Evolutionary conservation across 1,139 yeast species (phyloP).

Genomic region (Blastobotrys aristatus): DNA sequence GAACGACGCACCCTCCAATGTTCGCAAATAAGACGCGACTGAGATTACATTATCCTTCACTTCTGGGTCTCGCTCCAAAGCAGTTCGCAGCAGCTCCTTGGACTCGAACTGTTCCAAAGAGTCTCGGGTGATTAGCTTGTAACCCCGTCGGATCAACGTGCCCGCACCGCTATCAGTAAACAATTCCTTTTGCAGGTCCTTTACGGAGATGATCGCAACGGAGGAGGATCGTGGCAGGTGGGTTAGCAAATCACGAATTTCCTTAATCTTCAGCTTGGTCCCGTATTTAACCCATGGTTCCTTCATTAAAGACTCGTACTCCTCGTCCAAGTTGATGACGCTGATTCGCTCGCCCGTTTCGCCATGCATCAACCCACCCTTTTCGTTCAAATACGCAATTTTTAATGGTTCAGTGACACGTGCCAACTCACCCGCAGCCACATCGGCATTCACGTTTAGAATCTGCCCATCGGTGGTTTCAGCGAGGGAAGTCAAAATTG

Average conservation of each 20-base stretch:
- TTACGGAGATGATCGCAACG: conserved; percentile 93
- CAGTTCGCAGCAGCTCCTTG: conserved; percentile 69
- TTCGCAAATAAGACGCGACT: conserved; percentile 77
- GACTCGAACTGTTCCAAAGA: conserved; percentile 66
- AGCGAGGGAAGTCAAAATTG: conserved; percentile 91
- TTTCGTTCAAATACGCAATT: conserved; percentile 92
- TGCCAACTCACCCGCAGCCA: conserved; percentile 97
- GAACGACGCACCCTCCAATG: conserved; percentile 57
- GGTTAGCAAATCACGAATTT: conserved; percentile 88
- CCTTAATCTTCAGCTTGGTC: conserved; percentile 92
- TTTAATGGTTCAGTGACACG: conserved; percentile 95
- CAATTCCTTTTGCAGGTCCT: conserved; percentile 92
- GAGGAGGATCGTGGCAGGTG: conserved; percentile 95
- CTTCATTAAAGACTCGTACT: conserved; percentile 82
- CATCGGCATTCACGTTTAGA: conserved; percentile 95
- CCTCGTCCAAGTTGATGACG: conserved; percentile 90
- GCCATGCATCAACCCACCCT: conserved; percentile 96
- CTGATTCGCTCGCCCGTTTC: conserved; percentile 86
- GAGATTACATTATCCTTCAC: conserved; percentile 65
- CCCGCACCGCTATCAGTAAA: conserved; percentile 99
- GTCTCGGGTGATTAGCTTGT: conserved; percentile 67
- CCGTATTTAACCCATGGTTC: conserved; percentile 99
- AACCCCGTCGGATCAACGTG: conserved; percentile 94
- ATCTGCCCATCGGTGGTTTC: conserved; percentile 96
- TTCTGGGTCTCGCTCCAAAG: conserved; percentile 71